Percentiles rank a stretch among this genome's conserved stretches.
These are phyloP conservation scores for Saururus chinensis DNA, from an alignment of 164 flowering plant genomes.

Conservation along the genomic window DNA sequence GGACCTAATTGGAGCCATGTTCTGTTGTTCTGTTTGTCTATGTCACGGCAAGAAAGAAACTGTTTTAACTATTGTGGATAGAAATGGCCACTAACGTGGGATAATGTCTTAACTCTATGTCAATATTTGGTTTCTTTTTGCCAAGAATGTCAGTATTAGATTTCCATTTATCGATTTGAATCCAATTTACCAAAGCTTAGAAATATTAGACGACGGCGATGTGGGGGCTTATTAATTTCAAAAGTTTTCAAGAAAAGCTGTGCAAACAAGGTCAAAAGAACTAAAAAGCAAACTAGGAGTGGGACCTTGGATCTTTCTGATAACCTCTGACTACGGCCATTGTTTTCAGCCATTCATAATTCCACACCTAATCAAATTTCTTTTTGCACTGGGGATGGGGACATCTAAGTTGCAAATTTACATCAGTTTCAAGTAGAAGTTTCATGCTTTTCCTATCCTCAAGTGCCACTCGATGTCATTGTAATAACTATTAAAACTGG, in stretches of 20 bases:
- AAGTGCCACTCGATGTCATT: too few species aligned
- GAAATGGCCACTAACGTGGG: not conserved
- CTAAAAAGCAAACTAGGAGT: too few species aligned
- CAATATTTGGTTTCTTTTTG: not conserved
- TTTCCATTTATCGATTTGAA: not conserved
- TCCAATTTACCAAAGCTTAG: not conserved
- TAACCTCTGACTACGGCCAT: too few species aligned
- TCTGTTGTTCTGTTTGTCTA: slow-evolving; percentile 16
- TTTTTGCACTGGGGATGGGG: too few species aligned
- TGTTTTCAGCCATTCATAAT: too few species aligned
- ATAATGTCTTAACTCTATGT: not conserved
- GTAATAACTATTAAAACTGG: too few species aligned
- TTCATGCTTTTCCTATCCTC: too few species aligned
- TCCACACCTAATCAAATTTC: too few species aligned
- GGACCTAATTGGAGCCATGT: slow-evolving; percentile 8
- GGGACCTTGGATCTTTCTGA: too few species aligned
- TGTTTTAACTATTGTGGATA: not conserved
- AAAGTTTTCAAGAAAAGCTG: not conserved
- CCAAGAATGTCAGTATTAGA: too few species aligned
- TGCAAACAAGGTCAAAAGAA: not conserved
- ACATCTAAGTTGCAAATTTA: too few species aligned
- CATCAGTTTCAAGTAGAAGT: too few species aligned
- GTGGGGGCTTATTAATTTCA: not conserved
- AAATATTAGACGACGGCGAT: not conserved
- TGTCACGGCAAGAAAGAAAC: slow-evolving; percentile 2